These are phyloP conservation scores for Kwoniella dendrophila DNA, from an alignment of 768 basidiomycete species.

Conservation along the genomic window DNA sequence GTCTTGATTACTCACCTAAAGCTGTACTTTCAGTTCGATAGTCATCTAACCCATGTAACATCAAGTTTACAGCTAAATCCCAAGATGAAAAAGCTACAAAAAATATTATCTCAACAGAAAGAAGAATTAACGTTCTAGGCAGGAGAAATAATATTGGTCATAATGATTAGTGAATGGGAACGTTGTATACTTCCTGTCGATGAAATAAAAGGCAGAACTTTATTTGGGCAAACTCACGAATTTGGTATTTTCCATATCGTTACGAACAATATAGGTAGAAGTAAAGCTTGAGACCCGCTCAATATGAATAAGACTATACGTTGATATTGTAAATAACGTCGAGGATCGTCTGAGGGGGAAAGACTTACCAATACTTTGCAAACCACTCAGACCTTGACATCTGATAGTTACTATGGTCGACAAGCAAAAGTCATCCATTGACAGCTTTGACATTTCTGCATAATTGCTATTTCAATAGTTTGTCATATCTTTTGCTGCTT, in stretches of 20 bases:
- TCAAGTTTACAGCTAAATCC: background rate
- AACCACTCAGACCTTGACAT: slow-evolving; percentile 25
- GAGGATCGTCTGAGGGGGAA: slow-evolving; percentile 6
- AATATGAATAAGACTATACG: background rate
- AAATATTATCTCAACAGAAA: background rate
- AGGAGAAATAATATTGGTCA: background rate
- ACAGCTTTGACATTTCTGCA: background rate
- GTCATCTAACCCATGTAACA: background rate
- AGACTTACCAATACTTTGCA: slow-evolving; percentile 28
- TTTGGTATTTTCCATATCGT: background rate
- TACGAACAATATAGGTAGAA: background rate
- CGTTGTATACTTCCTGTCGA: no score
- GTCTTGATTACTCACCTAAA: slow-evolving; percentile 21
- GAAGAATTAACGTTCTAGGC: slow-evolving; percentile 1
- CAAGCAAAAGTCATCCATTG: slow-evolving; percentile 14
- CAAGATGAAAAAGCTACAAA: background rate
- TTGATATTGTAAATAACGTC: background rate
- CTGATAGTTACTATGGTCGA: slow-evolving; percentile 25
- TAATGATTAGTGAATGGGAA: no score
- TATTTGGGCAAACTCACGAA: background rate
- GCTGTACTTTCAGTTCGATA: slow-evolving; percentile 22
- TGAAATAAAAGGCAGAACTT: no score
- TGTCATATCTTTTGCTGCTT: background rate
- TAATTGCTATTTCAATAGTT: background rate
- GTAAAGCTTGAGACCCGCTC: background rate